Base-by-base conservation (phyloP, 2,329 filamentous ascomycete genomes). In the Beauveria sp. region DNA sequence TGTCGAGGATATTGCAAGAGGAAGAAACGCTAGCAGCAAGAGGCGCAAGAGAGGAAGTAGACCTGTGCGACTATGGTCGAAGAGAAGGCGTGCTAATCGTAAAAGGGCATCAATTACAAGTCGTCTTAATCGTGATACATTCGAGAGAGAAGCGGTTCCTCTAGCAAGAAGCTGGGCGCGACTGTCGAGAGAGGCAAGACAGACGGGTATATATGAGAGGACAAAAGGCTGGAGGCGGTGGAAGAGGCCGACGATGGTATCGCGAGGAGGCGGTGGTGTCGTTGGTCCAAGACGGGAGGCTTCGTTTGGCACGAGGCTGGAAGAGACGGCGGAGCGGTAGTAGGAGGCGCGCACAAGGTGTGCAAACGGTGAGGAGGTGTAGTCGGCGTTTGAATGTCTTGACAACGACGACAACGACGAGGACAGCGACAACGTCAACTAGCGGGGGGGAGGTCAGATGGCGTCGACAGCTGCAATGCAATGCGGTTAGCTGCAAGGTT, bases 401-500 rank as follows among this genome's bases (percentile, higher is more conserved):
- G 57, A 28, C 8, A 16, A 14, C 22, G 30, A 34, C 26, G 26
- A 22, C 12, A 30, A 38, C 34, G 30, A 34, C 30, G 30, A 34
- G 14, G 12, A 34, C 30, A 34, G 30, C 12, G 30, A 34, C 30
- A 34, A 14, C 30, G 30, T 34, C 30, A 14, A 28, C 30, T 16
- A 42, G 52, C 28, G 52, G 52, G n/a, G 38, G 30, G 12, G 10
- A 42, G 42, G 30, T 24, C 12, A 53, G 46, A 20, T 62, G 60
- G 62, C 63, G 63, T 65, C 68, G 68, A 65, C 68, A 70, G 68
- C 68, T 70, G 68, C 68, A 70, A 70, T 70, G 69, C 68, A 70
- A 65, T 69, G 63, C 64, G 67, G 66, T 70, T 70, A 70, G 69
- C 67, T 68, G 67, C 68, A 57, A 56, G 59, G 66, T 69, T 67